These are phyloP conservation scores for Schizopora paradoxa DNA, from an alignment of 1,284 basidiomycete genomes.

Conservation along the genomic window DNA sequence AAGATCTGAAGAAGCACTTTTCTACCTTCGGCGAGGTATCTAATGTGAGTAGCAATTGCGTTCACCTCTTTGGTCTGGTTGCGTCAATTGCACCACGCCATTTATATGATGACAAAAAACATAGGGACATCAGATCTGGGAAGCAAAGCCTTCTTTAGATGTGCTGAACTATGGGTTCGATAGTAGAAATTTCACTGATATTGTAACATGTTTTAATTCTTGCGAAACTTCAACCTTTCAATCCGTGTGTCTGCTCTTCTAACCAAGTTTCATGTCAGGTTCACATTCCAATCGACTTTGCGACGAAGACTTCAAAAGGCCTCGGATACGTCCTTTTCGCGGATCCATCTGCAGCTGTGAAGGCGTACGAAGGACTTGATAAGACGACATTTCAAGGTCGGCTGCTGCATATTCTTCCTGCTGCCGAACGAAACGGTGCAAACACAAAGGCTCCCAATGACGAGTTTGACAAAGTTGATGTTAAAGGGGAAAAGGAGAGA, in stretches of 20 bases:
- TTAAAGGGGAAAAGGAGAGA: constrained; percentile 67
- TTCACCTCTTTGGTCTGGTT: constrained; percentile 4
- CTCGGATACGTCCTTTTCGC: constrained; percentile 81
- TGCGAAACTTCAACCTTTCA: constrained; percentile 13
- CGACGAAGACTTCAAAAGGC: constrained; percentile 72
- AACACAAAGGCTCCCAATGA: constrained; percentile 34
- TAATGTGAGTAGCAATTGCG: constrained; percentile 48
- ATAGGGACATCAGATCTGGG: constrained; percentile 59
- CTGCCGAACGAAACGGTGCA: constrained; percentile 57
- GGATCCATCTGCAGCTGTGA: constrained; percentile 60
- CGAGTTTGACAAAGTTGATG: constrained; percentile 44
- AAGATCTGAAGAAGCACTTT: constrained; percentile 71
- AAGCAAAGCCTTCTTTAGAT: constrained; percentile 27
- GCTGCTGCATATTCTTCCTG: constrained; percentile 85
- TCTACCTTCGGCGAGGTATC: constrained; percentile 65
- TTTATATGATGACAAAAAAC: constrained; percentile 41
- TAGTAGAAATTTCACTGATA: constrained; percentile 47
- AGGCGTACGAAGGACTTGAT: constrained; percentile 78
- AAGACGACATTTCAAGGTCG: constrained; percentile 89
- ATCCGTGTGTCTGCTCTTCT: constrained; percentile 3
- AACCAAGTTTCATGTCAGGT: constrained; percentile 42
- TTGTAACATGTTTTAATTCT: constrained; percentile 12
- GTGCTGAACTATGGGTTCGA: constrained; percentile 57
- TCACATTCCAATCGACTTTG: constrained; percentile 74
- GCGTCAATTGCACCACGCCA: not conserved